Base-by-base conservation (phyloP, 257 asterid genomes). In the Solanum peruvianum region DNA sequence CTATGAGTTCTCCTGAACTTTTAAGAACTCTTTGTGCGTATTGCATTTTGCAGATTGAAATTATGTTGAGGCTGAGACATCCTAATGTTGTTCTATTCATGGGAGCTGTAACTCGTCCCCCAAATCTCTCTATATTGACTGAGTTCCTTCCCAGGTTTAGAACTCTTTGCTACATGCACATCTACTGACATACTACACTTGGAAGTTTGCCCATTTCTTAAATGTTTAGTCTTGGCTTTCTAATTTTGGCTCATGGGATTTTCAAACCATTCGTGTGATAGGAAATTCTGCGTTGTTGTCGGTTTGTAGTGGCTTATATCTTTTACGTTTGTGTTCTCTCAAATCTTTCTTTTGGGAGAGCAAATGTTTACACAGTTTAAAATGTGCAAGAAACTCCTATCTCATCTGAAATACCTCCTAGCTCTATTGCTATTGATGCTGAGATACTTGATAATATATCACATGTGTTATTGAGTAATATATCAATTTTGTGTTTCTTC, bases 41-140 rank as follows among this genome's bases (percentile, higher is more conserved):
- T 45, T 86, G 44, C 66, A 71, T 86, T 88, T 49, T 92, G 88
- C 91, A 97, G 99, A 89, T 97, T 83, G 99, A 95, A 88, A 95
- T 97, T 87, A 97, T 97, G 99, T 89, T 94, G 91, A 92, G 99
- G 89, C 86, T 97, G 95, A 96, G 99, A 87, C 99, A 97, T 92
- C 99, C 99, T 6, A 97, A 97, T 92, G 96, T 97, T 76, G 99
- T 97, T 69, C 97, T 97, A 87, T 94, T 97, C 92, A 97, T 96
- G 99, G 99, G 99, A 89, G 99, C 99, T 2, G 99, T 97, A 85
- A 92, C 95, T 69, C 94, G 92, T 25, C 98, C 99, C 85, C 99
- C 99, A 58, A 94, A 96, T 91, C 92, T 97, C 91, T 96, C 99
- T 88, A 97, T 97, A 91, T 87, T 96, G 92, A 96, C 99, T 6